A percentile compares a stretch with the other conserved stretches of the same genome.
phyloP scores from a whole-genome alignment of 306 rosid genomes.

The Bauhinia variegata region DNA sequence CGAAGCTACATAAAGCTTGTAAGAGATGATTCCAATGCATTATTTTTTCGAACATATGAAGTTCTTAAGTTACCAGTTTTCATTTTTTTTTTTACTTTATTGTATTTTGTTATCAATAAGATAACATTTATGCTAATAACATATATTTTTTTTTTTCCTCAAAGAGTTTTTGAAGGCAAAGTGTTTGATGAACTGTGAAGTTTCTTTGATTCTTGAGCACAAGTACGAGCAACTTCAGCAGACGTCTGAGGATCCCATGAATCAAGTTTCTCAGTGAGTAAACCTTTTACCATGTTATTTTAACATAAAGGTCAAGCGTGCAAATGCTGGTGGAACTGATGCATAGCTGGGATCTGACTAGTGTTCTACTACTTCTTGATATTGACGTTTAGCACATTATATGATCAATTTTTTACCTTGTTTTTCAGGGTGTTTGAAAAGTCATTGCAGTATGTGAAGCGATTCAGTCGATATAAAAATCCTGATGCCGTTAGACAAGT shows the following conservation, averaged over 20 bases:
- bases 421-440: constrained; percentile 86
- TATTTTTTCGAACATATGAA: constrained; percentile 11
- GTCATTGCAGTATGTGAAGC: constrained; percentile 97
- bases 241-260: constrained; percentile 83
- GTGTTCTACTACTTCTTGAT: not conserved
- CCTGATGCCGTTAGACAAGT: constrained; percentile 99
- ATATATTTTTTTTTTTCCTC: not conserved
- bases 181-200: constrained; percentile 97
- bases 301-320: constrained; percentile 4
- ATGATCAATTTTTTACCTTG: not conserved
- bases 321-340: not conserved
- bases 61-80: no score
- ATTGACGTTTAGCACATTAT: constrained; percentile 30
- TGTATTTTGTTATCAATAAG: not conserved
- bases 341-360: constrained; percentile 9
- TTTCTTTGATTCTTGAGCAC: constrained; percentile 90
- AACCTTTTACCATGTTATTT: constrained; percentile 3
- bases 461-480: constrained; percentile 92
- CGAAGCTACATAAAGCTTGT: not conserved
- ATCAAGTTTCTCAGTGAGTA: constrained; percentile 92
- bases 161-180: constrained; percentile 98
- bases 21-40: constrained; percentile 6
- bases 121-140: constrained; percentile 25
- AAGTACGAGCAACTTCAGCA: constrained; percentile 97
- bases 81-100: not conserved